Evolutionary conservation across 352 stramenopile species (phyloP), one percentile per base, ranked within the genome.

Genomic region (Elongisporangium anandrum): DNA sequence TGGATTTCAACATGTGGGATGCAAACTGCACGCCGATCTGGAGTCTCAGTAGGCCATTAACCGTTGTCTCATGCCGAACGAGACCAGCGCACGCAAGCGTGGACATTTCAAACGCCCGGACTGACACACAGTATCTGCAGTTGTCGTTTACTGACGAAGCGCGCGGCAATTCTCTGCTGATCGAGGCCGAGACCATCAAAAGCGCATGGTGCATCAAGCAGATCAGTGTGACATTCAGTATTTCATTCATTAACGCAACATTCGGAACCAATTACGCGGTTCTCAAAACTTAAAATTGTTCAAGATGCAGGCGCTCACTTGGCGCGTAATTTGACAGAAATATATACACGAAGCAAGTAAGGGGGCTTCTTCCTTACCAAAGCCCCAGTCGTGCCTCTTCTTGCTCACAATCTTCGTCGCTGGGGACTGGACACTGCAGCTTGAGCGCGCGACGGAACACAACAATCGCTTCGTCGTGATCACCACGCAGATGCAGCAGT

Each of bases 401-500:
- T 41, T 41, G 29, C 13, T 41, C 47, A 16, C 13, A 2, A 12
- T 52, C 47, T 8, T 52, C 47, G 1, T 52, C 16, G n/a, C 47
- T 41, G 5, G 29, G 6, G 5, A 41, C 29, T 15, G 74, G 70
- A 29, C 73, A 81, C 47, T 90, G 81, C 49, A 90, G 55, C 50
- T 77, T 75, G 5, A 90, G 65, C 13, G 77, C 81, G 52, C 69
- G 61, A 1, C 81, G 74, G 61, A 88, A 90, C 9, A 88, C 77
- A 9, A 70, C 59, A 49, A 90, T 90, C 2, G 81, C 81, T 56
- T 90, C 77, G 26, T 90, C 81, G 41, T 90, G 81, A 34, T 88
- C 75, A 15, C 81, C 81, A 9, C 79, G 72, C 23, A 77, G 49
- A 51, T 90, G 78, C 56, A 90, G 65, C 57, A 90, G 60, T 41